Base-by-base conservation (phyloP, 441 rosid species). In the Daphne laureola region DNA sequence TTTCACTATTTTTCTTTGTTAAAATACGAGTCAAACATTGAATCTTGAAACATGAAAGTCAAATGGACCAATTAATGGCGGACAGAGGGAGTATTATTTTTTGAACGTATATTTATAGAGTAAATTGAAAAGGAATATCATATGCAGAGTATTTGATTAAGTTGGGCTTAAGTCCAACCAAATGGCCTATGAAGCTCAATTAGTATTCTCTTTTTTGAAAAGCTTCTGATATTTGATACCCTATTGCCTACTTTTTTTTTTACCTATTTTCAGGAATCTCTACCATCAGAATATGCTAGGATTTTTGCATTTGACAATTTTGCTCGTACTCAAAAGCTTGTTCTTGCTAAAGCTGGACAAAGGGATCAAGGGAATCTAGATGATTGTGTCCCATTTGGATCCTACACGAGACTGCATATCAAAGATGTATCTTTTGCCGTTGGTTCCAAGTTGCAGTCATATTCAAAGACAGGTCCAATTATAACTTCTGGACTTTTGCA, bases 251-350 rank as follows among this genome's bases (percentile, higher is more conserved):
- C 14, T 46, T 56, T 14, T 51, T 42, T 46, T 56, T 14, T 51
- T 42, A 56, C 55, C 67, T 54, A 35, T 60, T 67, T 50, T 76
- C 82, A 93, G 97, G 98, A 93, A 73, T 89, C 96, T 43, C 76
- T 89, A 46, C 97, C 98, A 67, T 85, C 71, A 61, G 98, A 93
- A 53, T 93, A 83, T 79, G 90, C 95, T 53, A 68, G 92, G 69
- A 93, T 90, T 58, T 93, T 87, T 73, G 83, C 93, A 14, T 93
- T 93, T 69, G 96, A 90, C 72, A 93, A 85, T 45, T 77, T 90
- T 46, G 59, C 77, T 53, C 85, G 83, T 74, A 93, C 97, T 15
- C 89, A 83, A 57, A 90, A 93, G 79, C 83, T 75, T 62, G 97
- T 87, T 59, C 49, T 80, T 54, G 80, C 79, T 63, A 82, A 75